phyloP scores from a whole-genome alignment of 139 green algal genomes.

The Dunaliella primolecta region DNA sequence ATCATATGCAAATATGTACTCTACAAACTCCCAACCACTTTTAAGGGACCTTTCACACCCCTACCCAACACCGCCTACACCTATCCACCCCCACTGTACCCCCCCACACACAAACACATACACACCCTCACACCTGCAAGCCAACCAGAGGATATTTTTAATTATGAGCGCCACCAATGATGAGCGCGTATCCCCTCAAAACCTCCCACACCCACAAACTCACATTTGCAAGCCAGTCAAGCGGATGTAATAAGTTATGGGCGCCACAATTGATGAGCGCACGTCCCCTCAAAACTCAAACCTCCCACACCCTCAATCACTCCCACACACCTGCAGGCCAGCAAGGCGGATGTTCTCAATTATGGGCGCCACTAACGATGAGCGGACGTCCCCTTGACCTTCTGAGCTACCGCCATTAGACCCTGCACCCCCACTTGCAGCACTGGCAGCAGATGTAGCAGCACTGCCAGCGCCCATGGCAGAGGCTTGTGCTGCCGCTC shows the following conservation, averaged over 20 bases:
- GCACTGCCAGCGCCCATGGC: neutral
- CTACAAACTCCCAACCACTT: too few species aligned
- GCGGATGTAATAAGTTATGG: constrained; percentile 54
- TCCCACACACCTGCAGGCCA: constrained; percentile 17
- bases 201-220: neutral
- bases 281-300: neutral
- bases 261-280: constrained; percentile 35
- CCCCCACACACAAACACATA: neutral
- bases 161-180: constrained; percentile 58
- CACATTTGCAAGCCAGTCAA: constrained; percentile 20
- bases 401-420: neutral
- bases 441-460: neutral
- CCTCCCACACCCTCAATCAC: neutral
- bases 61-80: too few species aligned
- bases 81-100: too few species aligned
- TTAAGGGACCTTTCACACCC: too few species aligned
- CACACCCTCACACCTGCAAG: constrained; percentile 14
- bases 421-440: neutral
- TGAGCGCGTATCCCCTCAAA: neutral
- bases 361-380: constrained; percentile 53
- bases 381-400: neutral
- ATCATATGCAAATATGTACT: too few species aligned
- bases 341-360: constrained; percentile 40
- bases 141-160: constrained; percentile 33
- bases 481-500: neutral